Evolutionary conservation across 2,329 filamentous ascomycete species (phyloP).

Genomic region (Chrysoporthe puriensis): DNA sequence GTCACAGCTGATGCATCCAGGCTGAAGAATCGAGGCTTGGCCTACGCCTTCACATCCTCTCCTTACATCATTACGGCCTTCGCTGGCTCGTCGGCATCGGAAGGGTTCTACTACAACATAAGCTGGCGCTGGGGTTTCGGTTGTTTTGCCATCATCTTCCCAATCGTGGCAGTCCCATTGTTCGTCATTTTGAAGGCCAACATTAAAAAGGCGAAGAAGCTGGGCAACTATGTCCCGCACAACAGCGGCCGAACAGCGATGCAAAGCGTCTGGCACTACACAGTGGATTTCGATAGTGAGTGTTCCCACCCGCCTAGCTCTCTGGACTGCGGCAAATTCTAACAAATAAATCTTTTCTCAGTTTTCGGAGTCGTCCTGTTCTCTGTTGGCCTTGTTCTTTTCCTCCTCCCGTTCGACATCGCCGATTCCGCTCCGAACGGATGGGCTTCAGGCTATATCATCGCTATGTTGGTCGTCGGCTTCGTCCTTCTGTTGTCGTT

Average conservation of each 20-base stretch:
- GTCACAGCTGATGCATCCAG: conserved; percentile 68
- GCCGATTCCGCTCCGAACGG: conserved; percentile 49
- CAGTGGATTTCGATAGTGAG: conserved; percentile 60
- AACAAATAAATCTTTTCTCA: conserved; percentile 20
- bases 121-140: conserved; percentile 68
- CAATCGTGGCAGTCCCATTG: conserved; percentile 60
- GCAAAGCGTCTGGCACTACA: conserved; percentile 54
- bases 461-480: conserved; percentile 65
- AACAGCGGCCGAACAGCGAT: conserved; percentile 48
- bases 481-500: conserved; percentile 56
- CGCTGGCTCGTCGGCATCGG: conserved; percentile 59
- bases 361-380: conserved; percentile 61
- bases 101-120: conserved; percentile 51
- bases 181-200: conserved; percentile 59
- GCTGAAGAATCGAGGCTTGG: conserved; percentile 65
- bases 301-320: not conserved
- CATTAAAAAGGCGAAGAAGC: conserved; percentile 58
- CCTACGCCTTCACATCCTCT: conserved; percentile 63
- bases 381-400: conserved; percentile 58
- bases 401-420: conserved; percentile 68
- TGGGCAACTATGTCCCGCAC: conserved; percentile 45
- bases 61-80: conserved; percentile 68
- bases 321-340: not conserved
- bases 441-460: conserved; percentile 58
- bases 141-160: conserved; percentile 62